These are phyloP conservation scores for Ophiostoma montium DNA, from an alignment of 2,329 filamentous ascomycete genomes.

Conservation along the genomic window DNA sequence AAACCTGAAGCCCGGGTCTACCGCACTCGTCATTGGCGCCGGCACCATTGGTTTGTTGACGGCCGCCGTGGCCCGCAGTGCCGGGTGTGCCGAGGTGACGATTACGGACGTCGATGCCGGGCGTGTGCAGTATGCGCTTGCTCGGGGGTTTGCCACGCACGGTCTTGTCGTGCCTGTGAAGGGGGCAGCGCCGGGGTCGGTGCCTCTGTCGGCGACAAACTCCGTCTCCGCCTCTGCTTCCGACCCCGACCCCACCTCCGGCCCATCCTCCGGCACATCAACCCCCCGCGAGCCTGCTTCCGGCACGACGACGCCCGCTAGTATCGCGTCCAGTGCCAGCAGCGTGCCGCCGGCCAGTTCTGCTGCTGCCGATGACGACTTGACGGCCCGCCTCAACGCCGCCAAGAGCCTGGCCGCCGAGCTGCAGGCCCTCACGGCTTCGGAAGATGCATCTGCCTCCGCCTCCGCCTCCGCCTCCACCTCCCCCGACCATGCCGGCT, in stretches of 20 bases:
- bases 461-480: too few species aligned
- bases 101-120: slow-evolving; percentile 47
- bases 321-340: background rate
- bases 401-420: slow-evolving; percentile 36
- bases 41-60: slow-evolving; percentile 50
- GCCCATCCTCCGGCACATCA: slow-evolving; percentile 32
- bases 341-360: slow-evolving; percentile 9
- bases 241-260: slow-evolving; percentile 17
- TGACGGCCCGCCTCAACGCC: slow-evolving; percentile 34
- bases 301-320: slow-evolving; percentile 23
- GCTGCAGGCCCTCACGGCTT: slow-evolving; percentile 29
- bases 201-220: background rate
- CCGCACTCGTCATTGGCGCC: slow-evolving; percentile 49
- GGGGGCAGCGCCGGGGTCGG: background rate
- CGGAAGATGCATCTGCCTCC: too few species aligned
- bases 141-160: slow-evolving; percentile 44
- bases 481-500: slow-evolving; percentile 35
- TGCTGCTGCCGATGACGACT: slow-evolving; percentile 27
- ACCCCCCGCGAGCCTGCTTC: slow-evolving; percentile 27
- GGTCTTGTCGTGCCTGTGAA: slow-evolving; percentile 36
- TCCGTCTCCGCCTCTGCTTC: background rate
- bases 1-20: slow-evolving; percentile 38
- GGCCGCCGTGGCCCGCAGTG: slow-evolving; percentile 46
- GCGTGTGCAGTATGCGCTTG: slow-evolving; percentile 45
- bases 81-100: slow-evolving; percentile 43